Evolutionary conservation across 257 asterid species (phyloP).

Genomic region (Primulina eburnea): DNA sequence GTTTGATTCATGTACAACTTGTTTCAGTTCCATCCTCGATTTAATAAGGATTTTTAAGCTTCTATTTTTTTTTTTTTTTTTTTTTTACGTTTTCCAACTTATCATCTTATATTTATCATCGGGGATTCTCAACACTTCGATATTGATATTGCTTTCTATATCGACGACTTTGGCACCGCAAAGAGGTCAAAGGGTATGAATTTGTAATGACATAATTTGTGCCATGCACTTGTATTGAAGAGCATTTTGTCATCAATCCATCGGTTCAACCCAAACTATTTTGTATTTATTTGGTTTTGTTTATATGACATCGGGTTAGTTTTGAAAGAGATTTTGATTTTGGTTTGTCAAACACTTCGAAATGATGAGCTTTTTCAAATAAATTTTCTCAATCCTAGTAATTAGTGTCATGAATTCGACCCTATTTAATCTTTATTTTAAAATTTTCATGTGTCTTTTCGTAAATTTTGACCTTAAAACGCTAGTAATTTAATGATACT

Average conservation of each 20-base stretch:
- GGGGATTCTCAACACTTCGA: background rate
- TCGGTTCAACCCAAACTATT: too few species aligned
- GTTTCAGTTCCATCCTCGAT: background rate
- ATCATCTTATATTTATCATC: background rate
- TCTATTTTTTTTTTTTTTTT: conserved; percentile 7
- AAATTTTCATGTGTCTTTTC: too few species aligned
- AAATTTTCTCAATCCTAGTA: too few species aligned
- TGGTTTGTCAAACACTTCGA: too few species aligned
- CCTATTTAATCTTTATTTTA: too few species aligned
- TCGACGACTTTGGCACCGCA: too few species aligned
- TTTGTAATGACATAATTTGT: background rate
- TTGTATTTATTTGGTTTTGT: too few species aligned
- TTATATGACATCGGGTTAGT: too few species aligned
- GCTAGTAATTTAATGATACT: background rate
- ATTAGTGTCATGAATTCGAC: background rate
- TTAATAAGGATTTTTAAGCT: background rate
- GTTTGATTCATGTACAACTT: background rate
- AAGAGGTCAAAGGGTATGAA: background rate
- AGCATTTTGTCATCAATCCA: background rate
- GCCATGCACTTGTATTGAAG: background rate
- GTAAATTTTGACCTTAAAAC: background rate
- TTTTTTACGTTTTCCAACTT: background rate
- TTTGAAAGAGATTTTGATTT: too few species aligned
- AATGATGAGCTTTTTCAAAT: too few species aligned
- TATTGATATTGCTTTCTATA: too few species aligned